Conservation (phyloP, 1,284 basidiomycete genomes). For the Neonothopanus nambi region DNA sequence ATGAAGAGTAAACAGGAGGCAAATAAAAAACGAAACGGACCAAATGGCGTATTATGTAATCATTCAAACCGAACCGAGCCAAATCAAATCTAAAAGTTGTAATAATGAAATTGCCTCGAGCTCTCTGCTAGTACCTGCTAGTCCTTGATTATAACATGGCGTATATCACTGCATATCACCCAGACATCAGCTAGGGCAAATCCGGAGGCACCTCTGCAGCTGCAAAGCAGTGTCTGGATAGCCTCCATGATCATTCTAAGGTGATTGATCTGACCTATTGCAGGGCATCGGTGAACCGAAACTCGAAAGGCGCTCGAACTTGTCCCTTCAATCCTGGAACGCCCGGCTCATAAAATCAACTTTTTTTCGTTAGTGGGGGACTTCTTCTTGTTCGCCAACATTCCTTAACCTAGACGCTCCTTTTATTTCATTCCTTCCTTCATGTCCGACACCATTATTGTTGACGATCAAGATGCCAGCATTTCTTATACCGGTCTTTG, state of each 20-base stretch:
- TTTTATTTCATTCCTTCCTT: constrained; percentile 1
- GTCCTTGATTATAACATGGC: too few relatives aligned
- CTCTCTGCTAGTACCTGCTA: too few relatives aligned
- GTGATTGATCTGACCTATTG: too few relatives aligned
- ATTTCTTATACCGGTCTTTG: constrained; percentile 25
- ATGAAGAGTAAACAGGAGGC: too few relatives aligned
- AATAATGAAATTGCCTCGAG: too few relatives aligned
- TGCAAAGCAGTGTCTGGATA: too few relatives aligned
- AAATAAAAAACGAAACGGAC: too few relatives aligned
- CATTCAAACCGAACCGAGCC: neutral
- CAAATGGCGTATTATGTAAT: too few relatives aligned
- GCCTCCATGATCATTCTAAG: too few relatives aligned
- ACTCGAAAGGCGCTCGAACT: neutral
- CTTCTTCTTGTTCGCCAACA: neutral
- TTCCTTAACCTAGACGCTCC: neutral
- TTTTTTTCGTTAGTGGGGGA: neutral
- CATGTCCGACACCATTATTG: constrained; percentile 19
- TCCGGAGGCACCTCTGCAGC: too few relatives aligned
- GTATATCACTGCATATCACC: too few relatives aligned
- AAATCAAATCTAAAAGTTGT: neutral
- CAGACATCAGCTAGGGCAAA: too few relatives aligned
- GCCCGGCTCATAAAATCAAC: neutral
- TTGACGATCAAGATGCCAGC: constrained; percentile 26
- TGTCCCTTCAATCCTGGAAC: neutral
- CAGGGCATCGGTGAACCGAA: neutral